Conservation (phyloP, 768 basidiomycete species). For the Lentinula sp. region DNA sequence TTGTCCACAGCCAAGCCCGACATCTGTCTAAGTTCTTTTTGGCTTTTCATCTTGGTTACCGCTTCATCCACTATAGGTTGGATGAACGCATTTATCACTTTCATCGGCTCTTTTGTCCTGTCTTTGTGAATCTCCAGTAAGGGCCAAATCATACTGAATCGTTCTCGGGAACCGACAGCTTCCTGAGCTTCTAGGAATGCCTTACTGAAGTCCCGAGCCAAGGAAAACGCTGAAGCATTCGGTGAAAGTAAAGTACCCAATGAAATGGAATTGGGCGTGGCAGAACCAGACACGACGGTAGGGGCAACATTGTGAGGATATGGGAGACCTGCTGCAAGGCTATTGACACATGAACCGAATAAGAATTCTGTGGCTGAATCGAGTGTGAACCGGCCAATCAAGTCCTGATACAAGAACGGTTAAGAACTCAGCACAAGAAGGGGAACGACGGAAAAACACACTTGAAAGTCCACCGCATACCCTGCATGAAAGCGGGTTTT, state of each 20-base stretch:
- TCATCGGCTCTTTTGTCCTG: slow-evolving; percentile 40
- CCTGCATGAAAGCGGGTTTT: slow-evolving; percentile 44
- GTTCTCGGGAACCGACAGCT: slow-evolving; percentile 33
- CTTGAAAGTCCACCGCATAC: slow-evolving; percentile 55
- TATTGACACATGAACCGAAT: slow-evolving; percentile 53
- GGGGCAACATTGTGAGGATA: slow-evolving; percentile 39
- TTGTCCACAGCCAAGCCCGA: slow-evolving; percentile 22
- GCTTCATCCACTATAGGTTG: slow-evolving; percentile 49
- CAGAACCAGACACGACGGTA: background rate
- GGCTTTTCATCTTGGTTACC: slow-evolving; percentile 32
- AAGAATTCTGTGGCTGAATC: slow-evolving; percentile 65
- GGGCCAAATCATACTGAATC: slow-evolving; percentile 48
- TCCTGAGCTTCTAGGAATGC: slow-evolving; percentile 47
- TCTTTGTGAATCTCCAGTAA: slow-evolving; percentile 45
- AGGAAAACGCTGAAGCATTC: background rate
- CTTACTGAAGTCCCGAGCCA: slow-evolving; percentile 36
- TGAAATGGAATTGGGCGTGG: slow-evolving; percentile 12
- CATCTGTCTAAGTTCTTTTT: slow-evolving; percentile 12
- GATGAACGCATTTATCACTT: slow-evolving; percentile 44
- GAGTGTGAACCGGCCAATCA: slow-evolving; percentile 57
- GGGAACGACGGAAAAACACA: slow-evolving; percentile 11
- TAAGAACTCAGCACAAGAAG: background rate
- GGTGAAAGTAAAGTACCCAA: slow-evolving; percentile 13
- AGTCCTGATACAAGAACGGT: slow-evolving; percentile 29
- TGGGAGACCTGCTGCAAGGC: slow-evolving; percentile 43